These are phyloP conservation scores for Globisporangium ultimum DNA, from an alignment of 352 stramenopile genomes.

Conservation along the genomic window DNA sequence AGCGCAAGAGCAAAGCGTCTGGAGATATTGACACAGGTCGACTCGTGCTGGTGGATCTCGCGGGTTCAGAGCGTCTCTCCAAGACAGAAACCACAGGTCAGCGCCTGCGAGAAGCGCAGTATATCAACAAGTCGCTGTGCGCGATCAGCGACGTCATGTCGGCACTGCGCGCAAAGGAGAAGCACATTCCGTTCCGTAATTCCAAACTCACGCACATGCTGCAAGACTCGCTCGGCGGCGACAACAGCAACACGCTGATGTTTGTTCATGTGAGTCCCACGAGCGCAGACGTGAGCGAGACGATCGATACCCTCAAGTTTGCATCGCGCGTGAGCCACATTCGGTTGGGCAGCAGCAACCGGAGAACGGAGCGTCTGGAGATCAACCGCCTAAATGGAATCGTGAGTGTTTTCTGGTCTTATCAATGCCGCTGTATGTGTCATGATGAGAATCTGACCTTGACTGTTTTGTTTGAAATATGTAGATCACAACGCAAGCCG, in stretches of 20 bases:
- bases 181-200: constrained; percentile 82
- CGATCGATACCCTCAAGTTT: constrained; percentile 80
- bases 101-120: constrained; percentile 62
- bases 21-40: constrained; percentile 37
- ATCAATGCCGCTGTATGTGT: not conserved
- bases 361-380: constrained; percentile 55
- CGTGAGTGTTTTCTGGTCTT: constrained; percentile 23
- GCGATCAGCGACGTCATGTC: constrained; percentile 71
- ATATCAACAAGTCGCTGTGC: constrained; percentile 80
- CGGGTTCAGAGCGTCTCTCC: constrained; percentile 66
- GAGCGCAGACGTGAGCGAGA: constrained; percentile 53
- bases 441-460: not conserved
- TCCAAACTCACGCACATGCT: constrained; percentile 85
- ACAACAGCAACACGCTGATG: constrained; percentile 44
- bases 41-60: constrained; percentile 74
- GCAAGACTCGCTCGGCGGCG: constrained; percentile 59
- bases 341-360: constrained; percentile 32
- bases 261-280: constrained; percentile 63
- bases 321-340: constrained; percentile 50
- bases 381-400: constrained; percentile 56
- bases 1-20: constrained; percentile 38
- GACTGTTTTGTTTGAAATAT: not conserved
- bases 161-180: constrained; percentile 68
- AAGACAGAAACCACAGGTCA: constrained; percentile 38
- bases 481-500: constrained; percentile 59